A percentile compares a stretch with the other conserved stretches of the same genome.
phyloP scores from a whole-genome alignment of 2,329 filamentous ascomycete genomes.

The Fusarium hostae region DNA sequence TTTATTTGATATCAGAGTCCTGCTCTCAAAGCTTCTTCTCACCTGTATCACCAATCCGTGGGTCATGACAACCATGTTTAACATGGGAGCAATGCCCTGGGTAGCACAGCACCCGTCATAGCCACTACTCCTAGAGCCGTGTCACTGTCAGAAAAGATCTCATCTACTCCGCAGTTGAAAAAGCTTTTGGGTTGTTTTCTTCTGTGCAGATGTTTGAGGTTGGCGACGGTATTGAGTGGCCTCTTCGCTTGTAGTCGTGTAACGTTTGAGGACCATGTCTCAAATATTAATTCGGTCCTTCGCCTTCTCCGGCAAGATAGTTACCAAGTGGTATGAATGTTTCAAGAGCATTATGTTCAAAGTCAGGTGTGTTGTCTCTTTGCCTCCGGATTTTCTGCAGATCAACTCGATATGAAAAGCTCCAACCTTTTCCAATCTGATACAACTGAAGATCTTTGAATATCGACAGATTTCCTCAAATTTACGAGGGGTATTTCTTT shows the following conservation, averaged over 20 bases:
- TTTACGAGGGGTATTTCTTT: background rate
- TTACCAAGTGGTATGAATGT: slow-evolving; percentile 36
- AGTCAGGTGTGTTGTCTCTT: slow-evolving; percentile 1
- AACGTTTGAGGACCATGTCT: slow-evolving; percentile 45
- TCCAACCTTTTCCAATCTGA: background rate
- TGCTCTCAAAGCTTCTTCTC: slow-evolving; percentile 5
- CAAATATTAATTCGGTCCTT: slow-evolving; percentile 47
- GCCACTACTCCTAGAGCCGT: slow-evolving; percentile 45
- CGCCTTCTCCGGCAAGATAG: slow-evolving; percentile 33
- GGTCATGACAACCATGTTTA: slow-evolving; percentile 33
- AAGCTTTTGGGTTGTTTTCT: slow-evolving; percentile 9
- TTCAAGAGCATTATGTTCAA: slow-evolving; percentile 41
- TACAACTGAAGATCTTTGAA: background rate
- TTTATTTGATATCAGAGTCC: background rate
- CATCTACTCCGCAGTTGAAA: slow-evolving; percentile 14
- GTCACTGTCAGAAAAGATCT: slow-evolving; percentile 50
- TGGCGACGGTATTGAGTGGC: slow-evolving; percentile 34
- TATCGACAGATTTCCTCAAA: background rate
- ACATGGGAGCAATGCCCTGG: slow-evolving; percentile 19
- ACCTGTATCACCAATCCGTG: slow-evolving; percentile 20
- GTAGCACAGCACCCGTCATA: slow-evolving; percentile 54
- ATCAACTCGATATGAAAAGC: slow-evolving; percentile 37
- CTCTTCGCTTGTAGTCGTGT: slow-evolving; percentile 38
- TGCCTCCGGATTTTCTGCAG: slow-evolving; percentile 1
- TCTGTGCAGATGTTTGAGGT: slow-evolving; percentile 32